Base-by-base conservation (phyloP, 805 yeast species). In the Yarrowia keelungensis region DNA sequence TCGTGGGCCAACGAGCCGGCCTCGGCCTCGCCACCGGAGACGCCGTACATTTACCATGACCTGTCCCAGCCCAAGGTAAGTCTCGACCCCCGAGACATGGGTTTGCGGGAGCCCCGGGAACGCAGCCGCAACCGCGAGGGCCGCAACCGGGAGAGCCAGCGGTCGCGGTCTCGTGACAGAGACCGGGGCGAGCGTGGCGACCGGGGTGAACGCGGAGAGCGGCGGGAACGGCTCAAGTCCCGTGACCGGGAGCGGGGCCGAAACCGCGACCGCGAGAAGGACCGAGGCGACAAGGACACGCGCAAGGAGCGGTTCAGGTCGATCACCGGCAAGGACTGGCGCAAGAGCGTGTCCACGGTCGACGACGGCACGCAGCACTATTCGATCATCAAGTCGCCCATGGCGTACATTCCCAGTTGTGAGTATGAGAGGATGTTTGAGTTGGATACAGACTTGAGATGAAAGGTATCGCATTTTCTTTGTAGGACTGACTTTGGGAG, bases 321-420 rank as follows among this genome's bases (percentile, higher is more conserved):
- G 16, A 59, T 59, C 43, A 59, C 51, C 35, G 42, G 41, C 32
- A 59, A 59, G 36, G 51, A 59, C 51, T 59, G 65, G 65, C 35
- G 51, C 43, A 56, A 41, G 47, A 56, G 7, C 22, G 47, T 56
- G 38, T 22, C 47, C 11, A 42, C 62, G 5, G 39, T 45, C 10
- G 65, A 59, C 16, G 42, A 59, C 12, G 65, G 46, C 16, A 8
- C 65, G 14, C 51, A 43, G 41, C 65, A 59, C 10, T 59, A 59
- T 19, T 8, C 50, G 35, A 43, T 59, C 35, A 43, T 45, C 50
- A 45, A 59, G 42, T 43, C 51, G 42, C 51, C 65, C 32, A 59
- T 59, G 65, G 65, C 65, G 45, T 59, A 45, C 42, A 45, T 59
- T 39, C 65, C 65, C 5, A 59, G 51, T 43, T 59, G 65, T 59